A percentile compares a stretch with the other conserved stretches of the same genome.
Conservation (phyloP, 2,329 filamentous ascomycete species). For the Ceratocystis destructans region DNA sequence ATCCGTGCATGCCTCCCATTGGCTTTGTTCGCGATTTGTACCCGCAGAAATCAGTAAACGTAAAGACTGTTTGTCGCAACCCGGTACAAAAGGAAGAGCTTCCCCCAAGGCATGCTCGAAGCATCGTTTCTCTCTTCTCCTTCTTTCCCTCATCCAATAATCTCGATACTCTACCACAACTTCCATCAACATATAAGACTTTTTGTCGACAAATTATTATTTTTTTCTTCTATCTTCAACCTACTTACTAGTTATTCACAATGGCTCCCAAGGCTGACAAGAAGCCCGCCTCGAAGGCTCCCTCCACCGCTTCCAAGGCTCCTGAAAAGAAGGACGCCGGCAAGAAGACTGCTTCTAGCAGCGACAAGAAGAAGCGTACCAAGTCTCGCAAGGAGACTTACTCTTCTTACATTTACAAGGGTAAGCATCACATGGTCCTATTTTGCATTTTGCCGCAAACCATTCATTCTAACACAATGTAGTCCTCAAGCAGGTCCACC, state of each 20-base stretch:
- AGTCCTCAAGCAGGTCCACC: constrained; percentile 99
- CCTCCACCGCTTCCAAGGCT: constrained; percentile 54
- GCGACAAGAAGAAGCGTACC: constrained; percentile 99
- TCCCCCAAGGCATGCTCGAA: constrained; percentile 37
- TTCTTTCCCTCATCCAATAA: constrained; percentile 18
- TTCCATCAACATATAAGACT: background rate
- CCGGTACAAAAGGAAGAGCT: constrained; percentile 47
- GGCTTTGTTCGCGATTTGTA: constrained; percentile 17
- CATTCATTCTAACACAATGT: constrained; percentile 20
- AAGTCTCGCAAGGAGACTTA: constrained; percentile 99
- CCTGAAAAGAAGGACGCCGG: constrained; percentile 98
- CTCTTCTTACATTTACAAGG: constrained; percentile 99
- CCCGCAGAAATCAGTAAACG: constrained; percentile 41
- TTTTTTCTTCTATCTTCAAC: constrained; percentile 17
- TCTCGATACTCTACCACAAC: constrained; percentile 21
- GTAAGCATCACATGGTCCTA: constrained; percentile 37
- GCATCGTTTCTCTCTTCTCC: constrained; percentile 32
- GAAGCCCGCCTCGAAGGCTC: constrained; percentile 98
- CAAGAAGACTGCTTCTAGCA: constrained; percentile 96
- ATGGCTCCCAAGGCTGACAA: constrained; percentile 97
- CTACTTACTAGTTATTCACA: constrained; percentile 35
- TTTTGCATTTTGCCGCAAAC: background rate
- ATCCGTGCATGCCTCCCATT: constrained; percentile 16
- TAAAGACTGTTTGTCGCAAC: constrained; percentile 30
- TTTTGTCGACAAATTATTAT: constrained; percentile 3